phyloP scores from a whole-genome alignment of 768 basidiomycete genomes.

The Mycena haematopus region DNA sequence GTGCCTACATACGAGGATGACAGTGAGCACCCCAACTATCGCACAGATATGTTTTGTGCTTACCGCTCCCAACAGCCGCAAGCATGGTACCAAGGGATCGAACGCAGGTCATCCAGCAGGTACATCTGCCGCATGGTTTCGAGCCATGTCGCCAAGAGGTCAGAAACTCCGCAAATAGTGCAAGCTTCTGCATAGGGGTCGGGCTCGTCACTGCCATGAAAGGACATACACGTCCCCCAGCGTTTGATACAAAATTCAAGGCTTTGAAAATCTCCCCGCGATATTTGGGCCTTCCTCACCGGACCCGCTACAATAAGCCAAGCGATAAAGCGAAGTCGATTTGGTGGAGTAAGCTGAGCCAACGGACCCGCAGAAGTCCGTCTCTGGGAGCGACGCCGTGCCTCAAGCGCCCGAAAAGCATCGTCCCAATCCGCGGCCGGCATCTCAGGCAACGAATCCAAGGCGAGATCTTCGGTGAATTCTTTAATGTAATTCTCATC shows the following conservation, averaged over 20 bases:
- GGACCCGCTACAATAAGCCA: conserved; percentile 10
- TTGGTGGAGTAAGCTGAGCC: conserved; percentile 1
- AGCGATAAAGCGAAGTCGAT: conserved; percentile 8
- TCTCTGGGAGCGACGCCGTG: background rate
- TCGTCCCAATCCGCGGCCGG: background rate
- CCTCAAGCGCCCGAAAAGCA: background rate
- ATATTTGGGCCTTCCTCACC: background rate
- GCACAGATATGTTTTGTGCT: background rate
- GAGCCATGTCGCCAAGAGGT: background rate
- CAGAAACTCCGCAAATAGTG: background rate
- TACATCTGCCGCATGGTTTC: conserved; percentile 12
- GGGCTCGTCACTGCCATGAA: background rate
- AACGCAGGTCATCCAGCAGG: conserved; percentile 1
- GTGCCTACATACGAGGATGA: background rate
- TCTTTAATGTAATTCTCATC: conserved; percentile 12
- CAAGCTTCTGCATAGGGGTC: background rate
- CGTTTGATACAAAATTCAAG: background rate
- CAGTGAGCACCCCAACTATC: background rate
- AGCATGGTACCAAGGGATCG: conserved; percentile 4
- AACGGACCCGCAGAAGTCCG: background rate
- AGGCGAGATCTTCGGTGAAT: background rate
- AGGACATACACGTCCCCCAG: background rate
- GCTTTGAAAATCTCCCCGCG: background rate
- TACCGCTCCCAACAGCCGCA: conserved; percentile 9
- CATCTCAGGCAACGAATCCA: background rate